Evolutionary conservation across 768 basidiomycete species (phyloP).

Genomic region (Hygrophorus russula): DNA sequence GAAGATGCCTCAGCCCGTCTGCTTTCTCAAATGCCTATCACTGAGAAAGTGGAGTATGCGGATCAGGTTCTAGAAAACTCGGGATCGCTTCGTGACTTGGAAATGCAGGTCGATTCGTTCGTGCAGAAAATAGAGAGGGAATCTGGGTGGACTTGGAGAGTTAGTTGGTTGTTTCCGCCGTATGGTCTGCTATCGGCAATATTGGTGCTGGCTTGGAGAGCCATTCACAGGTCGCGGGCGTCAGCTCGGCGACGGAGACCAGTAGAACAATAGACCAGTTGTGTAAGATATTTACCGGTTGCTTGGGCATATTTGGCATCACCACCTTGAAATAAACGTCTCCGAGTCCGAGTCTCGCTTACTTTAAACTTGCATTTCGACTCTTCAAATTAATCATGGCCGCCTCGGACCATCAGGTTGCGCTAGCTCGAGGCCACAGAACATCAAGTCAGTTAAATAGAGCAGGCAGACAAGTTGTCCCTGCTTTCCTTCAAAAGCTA

Average conservation of each 20-base stretch:
- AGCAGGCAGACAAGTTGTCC: constrained; percentile 31
- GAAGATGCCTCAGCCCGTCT: constrained; percentile 68
- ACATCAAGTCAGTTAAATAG: constrained; percentile 21
- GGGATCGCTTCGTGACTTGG: constrained; percentile 58
- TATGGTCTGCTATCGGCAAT: constrained; percentile 4
- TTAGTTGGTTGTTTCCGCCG: constrained; percentile 16
- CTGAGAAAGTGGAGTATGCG: constrained; percentile 73
- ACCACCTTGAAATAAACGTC: too few species aligned
- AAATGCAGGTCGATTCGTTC: constrained; percentile 39
- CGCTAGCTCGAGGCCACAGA: constrained; percentile 33
- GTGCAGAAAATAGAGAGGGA: constrained; percentile 30
- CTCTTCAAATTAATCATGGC: constrained; percentile 15
- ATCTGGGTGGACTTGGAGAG: constrained; percentile 45
- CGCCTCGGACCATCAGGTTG: constrained; percentile 45
- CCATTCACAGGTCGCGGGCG: background rate
- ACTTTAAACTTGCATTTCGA: too few species aligned
- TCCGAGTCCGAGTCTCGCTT: too few species aligned
- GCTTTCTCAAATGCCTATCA: constrained; percentile 69
- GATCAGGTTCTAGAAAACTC: constrained; percentile 87
- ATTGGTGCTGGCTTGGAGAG: constrained; percentile 4
- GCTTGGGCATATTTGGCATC: too few species aligned
- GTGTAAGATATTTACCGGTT: too few species aligned
- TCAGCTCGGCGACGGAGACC: too few species aligned
- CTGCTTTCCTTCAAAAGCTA: constrained; percentile 88
- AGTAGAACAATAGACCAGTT: too few species aligned